phyloP scores from a whole-genome alignment of 2,329 filamentous ascomycete species.

The Raffaelea deltoideospora region DNA sequence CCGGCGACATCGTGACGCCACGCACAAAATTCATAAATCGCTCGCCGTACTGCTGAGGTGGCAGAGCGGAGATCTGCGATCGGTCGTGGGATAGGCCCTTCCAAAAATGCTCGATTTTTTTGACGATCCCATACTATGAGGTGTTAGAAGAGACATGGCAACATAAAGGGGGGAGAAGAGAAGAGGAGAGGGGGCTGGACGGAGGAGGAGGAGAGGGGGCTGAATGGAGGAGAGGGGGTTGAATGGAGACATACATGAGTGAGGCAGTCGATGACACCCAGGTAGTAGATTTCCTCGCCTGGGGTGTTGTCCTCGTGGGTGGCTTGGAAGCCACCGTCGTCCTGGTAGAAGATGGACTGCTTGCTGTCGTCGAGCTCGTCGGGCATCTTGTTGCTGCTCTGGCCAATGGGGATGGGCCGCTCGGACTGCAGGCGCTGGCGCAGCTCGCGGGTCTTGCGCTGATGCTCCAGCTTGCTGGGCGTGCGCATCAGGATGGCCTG shows the following conservation, averaged over 20 bases:
- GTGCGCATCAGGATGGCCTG: conserved; percentile 64
- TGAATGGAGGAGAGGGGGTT: not conserved
- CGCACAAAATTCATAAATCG: conserved; percentile 88
- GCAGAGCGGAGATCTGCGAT: conserved; percentile 80
- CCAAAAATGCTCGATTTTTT: conserved; percentile 93
- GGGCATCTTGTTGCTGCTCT: conserved; percentile 73
- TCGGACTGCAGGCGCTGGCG: conserved; percentile 86
- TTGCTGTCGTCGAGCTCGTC: conserved; percentile 69
- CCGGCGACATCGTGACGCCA: conserved; percentile 75
- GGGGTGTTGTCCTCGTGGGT: conserved; percentile 79
- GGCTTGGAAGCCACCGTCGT: conserved; percentile 84
- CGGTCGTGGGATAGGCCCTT: conserved; percentile 79
- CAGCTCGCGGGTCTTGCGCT: conserved; percentile 78
- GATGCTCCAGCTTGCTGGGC: conserved; percentile 83
- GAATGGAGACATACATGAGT: conserved; percentile 60
- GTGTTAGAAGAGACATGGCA: conserved; percentile 6
- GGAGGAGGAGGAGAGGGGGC: not conserved
- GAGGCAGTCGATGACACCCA: conserved; percentile 95
- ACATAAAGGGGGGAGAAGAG: not conserved
- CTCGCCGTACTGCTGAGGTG: conserved; percentile 81
- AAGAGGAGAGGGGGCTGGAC: not conserved
- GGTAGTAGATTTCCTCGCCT: conserved; percentile 90
- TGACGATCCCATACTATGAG: conserved; percentile 80
- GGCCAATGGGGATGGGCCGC: conserved; percentile 81
- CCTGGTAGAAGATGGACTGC: conserved; percentile 74